A percentile compares a stretch with the other conserved stretches of the same genome.
Evolutionary conservation across 371 early-diverging fungal genomes (phyloP).

Genomic region (Nematocida sp.): DNA sequence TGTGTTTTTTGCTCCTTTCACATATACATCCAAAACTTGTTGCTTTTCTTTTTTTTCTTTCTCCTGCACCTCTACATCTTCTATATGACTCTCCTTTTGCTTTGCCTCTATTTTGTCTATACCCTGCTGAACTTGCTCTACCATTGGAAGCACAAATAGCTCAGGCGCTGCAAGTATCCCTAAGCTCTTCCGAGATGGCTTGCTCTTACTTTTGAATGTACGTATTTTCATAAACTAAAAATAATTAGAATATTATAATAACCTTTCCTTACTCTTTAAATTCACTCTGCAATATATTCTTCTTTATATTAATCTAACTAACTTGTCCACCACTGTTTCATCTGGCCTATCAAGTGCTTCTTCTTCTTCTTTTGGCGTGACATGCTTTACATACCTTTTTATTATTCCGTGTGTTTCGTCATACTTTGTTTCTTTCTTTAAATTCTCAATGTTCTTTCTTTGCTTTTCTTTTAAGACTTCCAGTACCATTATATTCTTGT

Average conservation of each 20-base stretch:
- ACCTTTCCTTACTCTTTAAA: background rate
- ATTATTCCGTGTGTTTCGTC: conserved; percentile 53
- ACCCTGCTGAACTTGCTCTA: background rate
- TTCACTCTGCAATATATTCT: background rate
- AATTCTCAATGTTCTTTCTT: conserved; percentile 28
- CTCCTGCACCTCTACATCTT: background rate
- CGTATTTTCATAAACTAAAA: conserved; percentile 41
- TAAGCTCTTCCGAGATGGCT: conserved; percentile 5
- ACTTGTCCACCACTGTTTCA: conserved; percentile 50
- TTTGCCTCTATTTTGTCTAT: background rate
- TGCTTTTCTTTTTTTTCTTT: background rate
- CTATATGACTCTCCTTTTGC: background rate
- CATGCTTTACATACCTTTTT: conserved; percentile 31
- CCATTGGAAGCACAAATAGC: background rate
- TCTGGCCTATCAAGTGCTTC: conserved; percentile 34
- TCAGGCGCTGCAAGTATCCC: conserved; percentile 16
- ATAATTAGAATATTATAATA: conserved; percentile 20
- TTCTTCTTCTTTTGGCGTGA: conserved; percentile 33
- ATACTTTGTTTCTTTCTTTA: conserved; percentile 44
- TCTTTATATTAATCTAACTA: conserved; percentile 25
- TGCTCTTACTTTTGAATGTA: conserved; percentile 14
- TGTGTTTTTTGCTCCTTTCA: background rate
- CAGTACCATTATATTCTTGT: conserved; percentile 36
- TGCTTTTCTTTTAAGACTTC: conserved; percentile 13
- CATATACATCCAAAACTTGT: background rate